phyloP scores from a whole-genome alignment of 1,284 basidiomycete genomes.

The Amylostereum areolatum region DNA sequence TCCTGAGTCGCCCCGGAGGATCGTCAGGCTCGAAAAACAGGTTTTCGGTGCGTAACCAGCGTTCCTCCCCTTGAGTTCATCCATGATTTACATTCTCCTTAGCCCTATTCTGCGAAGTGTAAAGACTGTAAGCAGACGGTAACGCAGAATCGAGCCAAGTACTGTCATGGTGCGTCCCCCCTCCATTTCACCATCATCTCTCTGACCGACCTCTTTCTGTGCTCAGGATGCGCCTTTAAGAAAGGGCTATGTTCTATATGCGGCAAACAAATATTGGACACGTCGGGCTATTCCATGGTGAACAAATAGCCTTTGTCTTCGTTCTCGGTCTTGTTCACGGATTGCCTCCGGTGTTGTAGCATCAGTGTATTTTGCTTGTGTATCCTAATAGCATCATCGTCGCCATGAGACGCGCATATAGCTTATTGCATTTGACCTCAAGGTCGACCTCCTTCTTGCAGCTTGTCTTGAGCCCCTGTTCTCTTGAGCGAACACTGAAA shows the following conservation, averaged over 20 bases:
- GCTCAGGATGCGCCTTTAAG: constrained; percentile 75
- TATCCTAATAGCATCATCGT: too few relatives aligned
- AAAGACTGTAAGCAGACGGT: constrained; percentile 77
- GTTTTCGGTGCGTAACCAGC: constrained; percentile 1
- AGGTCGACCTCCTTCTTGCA: too few relatives aligned
- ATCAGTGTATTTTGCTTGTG: too few relatives aligned
- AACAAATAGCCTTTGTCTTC: constrained; percentile 46
- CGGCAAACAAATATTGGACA: constrained; percentile 78
- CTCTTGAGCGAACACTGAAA: too few relatives aligned
- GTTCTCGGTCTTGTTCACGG: neutral
- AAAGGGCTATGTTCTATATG: constrained; percentile 80
- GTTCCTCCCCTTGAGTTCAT: neutral
- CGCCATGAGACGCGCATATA: too few relatives aligned
- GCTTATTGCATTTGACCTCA: too few relatives aligned
- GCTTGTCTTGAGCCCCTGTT: too few relatives aligned
- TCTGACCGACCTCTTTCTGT: constrained; percentile 8
- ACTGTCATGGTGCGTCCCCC: constrained; percentile 64
- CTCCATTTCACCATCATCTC: constrained; percentile 10
- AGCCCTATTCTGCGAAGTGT: constrained; percentile 80
- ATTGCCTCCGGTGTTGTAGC: neutral
- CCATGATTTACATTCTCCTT: neutral
- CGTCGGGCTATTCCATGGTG: constrained; percentile 76
- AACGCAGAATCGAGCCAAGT: constrained; percentile 80
- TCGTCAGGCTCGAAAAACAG: constrained; percentile 11
- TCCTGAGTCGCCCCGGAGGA: constrained; percentile 52